Percentiles rank a stretch among this genome's conserved stretches.
Evolutionary conservation across 805 yeast genomes (phyloP).

Genomic region (Wilhelminamyces savonicus): DNA sequence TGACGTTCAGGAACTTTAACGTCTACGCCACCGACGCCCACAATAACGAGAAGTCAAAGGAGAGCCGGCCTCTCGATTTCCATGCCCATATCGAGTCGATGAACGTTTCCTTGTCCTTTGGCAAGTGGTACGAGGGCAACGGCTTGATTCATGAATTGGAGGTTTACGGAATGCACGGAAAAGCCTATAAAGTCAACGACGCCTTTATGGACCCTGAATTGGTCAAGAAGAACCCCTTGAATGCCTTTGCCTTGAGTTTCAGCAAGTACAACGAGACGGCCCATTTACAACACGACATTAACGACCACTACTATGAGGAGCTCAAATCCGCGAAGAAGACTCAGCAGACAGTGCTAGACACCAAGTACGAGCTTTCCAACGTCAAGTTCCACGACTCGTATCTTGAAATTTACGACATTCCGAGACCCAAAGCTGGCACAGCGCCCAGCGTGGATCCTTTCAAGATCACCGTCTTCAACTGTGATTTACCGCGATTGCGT

Average conservation of each 20-base stretch:
- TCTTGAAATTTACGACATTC: slow-evolving; percentile 30
- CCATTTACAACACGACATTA: slow-evolving; percentile 27
- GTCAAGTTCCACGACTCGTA: slow-evolving; percentile 49
- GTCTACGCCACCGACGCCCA: slow-evolving; percentile 4
- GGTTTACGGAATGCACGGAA: slow-evolving; percentile 42
- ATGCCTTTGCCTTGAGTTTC: slow-evolving; percentile 12
- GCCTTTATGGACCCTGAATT: slow-evolving; percentile 6
- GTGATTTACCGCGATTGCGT: slow-evolving; percentile 58
- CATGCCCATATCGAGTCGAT: slow-evolving; percentile 35
- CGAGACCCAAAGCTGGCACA: slow-evolving; percentile 3
- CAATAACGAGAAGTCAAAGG: slow-evolving; percentile 7
- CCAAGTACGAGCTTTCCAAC: slow-evolving; percentile 25
- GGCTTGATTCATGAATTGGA: slow-evolving; percentile 47
- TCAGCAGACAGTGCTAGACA: slow-evolving; percentile 15
- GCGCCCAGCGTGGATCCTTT: slow-evolving; percentile 21
- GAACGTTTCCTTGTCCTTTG: slow-evolving; percentile 41
- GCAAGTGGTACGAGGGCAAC: slow-evolving; percentile 50
- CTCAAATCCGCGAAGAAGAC: slow-evolving; percentile 4
- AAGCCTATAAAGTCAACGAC: slow-evolving; percentile 11
- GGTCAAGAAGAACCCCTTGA: slow-evolving; percentile 30
- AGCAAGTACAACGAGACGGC: slow-evolving; percentile 21
- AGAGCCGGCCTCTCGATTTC: slow-evolving; percentile 11
- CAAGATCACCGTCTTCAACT: slow-evolving; percentile 54
- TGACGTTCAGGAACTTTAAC: slow-evolving; percentile 38
- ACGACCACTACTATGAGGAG: slow-evolving; percentile 15